Percentiles rank a stretch among this genome's conserved stretches.
phyloP scores from a whole-genome alignment of 257 asterid genomes.

The Capsicum baccatum region DNA sequence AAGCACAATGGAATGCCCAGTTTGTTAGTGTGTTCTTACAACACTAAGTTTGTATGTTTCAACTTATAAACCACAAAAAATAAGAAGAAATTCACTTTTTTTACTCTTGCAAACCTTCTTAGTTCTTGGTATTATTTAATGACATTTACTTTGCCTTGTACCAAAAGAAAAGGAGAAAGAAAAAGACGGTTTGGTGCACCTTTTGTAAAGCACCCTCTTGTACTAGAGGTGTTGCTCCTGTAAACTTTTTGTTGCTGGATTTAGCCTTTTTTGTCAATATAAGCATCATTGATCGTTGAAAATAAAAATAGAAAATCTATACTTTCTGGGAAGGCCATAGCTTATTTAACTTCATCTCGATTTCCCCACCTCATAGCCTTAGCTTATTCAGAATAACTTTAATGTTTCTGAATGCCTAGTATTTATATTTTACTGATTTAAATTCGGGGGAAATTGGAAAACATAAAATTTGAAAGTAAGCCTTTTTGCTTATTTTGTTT shows the following conservation, averaged over 20 bases:
- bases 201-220: neutral
- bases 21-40: neutral
- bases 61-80: neutral
- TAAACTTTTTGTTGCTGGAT: neutral
- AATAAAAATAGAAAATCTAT: neutral
- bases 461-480: neutral
- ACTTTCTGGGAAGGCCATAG: neutral
- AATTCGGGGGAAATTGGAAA: neutral
- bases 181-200: neutral
- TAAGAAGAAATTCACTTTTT: neutral
- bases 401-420: neutral
- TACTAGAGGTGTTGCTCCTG: neutral
- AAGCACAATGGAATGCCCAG: neutral
- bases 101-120: neutral
- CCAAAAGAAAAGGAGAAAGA: neutral
- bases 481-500: neutral
- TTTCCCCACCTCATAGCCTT: neutral
- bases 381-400: neutral
- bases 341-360: neutral
- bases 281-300: neutral
- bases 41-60: conserved; percentile 6
- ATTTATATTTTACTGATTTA: neutral
- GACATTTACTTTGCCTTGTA: neutral
- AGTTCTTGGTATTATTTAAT: conserved; percentile 10
- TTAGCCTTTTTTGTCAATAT: neutral